A percentile compares a stretch with the other conserved stretches of the same genome.
phyloP scores from a whole-genome alignment of 2,329 filamentous ascomycete genomes.

The Diplodia intermedia region DNA sequence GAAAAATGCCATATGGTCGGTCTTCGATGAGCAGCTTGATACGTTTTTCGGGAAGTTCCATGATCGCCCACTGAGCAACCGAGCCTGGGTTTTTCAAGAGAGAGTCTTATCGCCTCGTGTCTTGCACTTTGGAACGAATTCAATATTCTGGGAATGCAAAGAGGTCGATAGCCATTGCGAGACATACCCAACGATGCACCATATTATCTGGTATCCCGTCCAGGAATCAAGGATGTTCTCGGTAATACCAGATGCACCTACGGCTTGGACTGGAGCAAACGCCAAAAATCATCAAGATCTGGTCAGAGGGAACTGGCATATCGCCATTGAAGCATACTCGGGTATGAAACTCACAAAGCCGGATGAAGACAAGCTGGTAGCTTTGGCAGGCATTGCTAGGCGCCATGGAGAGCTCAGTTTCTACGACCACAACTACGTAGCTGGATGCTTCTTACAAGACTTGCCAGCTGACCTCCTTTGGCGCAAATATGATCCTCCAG shows the following conservation, averaged over 20 bases:
- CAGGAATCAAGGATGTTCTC: background rate
- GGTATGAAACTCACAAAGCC: background rate
- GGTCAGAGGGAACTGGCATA: rapidly evolving
- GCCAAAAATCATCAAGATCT: background rate
- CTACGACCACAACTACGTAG: background rate
- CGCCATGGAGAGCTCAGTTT: background rate
- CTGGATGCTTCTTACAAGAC: background rate
- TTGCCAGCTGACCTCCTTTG: background rate
- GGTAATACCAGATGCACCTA: background rate
- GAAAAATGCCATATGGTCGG: too few relatives aligned
- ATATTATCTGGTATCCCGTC: background rate
- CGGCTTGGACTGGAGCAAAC: rapidly evolving
- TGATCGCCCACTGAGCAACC: too few relatives aligned
- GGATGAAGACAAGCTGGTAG: background rate
- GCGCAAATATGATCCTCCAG: rapidly evolving
- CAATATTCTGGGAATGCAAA: background rate
- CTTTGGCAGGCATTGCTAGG: background rate
- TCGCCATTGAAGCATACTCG: rapidly evolving
- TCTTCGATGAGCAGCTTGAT: too few relatives aligned
- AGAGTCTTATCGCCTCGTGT: background rate
- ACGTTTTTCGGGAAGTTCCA: too few relatives aligned
- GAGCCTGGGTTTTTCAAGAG: background rate
- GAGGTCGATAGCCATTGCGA: background rate
- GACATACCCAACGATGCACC: background rate
- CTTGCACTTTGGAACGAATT: background rate